A percentile compares a stretch with the other conserved stretches of the same genome.
These are phyloP conservation scores for Syncephalastrum sp. DNA, from an alignment of 371 early-diverging fungal species.

Conservation along the genomic window DNA sequence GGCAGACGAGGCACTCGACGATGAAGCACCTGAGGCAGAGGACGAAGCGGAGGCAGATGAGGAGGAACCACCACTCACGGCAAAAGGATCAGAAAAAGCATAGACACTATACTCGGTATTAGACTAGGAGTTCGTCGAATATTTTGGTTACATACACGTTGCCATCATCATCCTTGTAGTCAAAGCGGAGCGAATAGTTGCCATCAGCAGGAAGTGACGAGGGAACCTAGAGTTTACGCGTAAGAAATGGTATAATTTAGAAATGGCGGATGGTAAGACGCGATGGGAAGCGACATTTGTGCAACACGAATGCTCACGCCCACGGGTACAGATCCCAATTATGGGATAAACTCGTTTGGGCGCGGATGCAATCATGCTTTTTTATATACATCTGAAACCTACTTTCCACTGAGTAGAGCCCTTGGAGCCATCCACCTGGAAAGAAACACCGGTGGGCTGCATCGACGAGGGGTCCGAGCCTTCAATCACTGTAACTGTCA, in stretches of 20 bases:
- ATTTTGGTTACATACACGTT: not conserved
- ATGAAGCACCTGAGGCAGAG: constrained; percentile 5
- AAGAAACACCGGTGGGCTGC: constrained; percentile 11
- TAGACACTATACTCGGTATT: not conserved
- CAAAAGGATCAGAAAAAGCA: constrained; percentile 11
- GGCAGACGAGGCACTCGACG: not conserved
- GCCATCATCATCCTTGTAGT: constrained; percentile 10
- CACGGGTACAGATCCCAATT: too few species aligned
- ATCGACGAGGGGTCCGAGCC: constrained; percentile 5
- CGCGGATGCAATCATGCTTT: too few species aligned
- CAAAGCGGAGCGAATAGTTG: constrained; percentile 8
- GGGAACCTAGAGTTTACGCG: constrained; percentile 8
- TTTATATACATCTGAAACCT: not conserved
- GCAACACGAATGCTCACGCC: too few species aligned
- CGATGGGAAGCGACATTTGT: not conserved
- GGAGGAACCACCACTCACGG: constrained; percentile 2
- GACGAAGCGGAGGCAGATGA: constrained; percentile 2
- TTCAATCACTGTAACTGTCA: constrained; percentile 10
- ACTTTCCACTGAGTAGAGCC: constrained; percentile 9
- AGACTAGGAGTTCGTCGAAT: not conserved
- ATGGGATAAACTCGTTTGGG: constrained; percentile 2
- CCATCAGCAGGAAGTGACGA: constrained; percentile 7
- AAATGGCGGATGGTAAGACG: not conserved
- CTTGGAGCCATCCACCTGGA: constrained; percentile 8
- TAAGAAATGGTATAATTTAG: too few species aligned